These are phyloP conservation scores for Pseudomonodictys pantanalensis DNA, from an alignment of 495 filamentous ascomycete genomes.

Conservation along the genomic window DNA sequence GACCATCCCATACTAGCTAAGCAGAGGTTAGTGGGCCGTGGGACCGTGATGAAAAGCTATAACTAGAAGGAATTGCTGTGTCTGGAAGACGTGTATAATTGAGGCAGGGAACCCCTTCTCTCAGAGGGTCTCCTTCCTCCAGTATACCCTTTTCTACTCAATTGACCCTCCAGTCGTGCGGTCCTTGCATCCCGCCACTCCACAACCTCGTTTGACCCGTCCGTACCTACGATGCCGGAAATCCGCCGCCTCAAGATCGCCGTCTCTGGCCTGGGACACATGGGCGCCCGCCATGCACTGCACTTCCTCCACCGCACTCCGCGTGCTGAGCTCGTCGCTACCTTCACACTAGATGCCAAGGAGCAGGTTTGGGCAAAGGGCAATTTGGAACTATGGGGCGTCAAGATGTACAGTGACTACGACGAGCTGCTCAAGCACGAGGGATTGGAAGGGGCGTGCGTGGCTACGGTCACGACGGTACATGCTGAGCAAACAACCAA, in stretches of 20 bases:
- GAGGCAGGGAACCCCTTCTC: not conserved
- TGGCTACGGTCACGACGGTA: conserved; percentile 43
- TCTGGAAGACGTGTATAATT: not conserved
- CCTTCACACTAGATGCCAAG: conserved; percentile 38
- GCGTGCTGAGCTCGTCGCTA: conserved; percentile 42
- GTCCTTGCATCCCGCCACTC: not conserved
- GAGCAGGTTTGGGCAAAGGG: conserved; percentile 39
- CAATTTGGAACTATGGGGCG: conserved; percentile 39
- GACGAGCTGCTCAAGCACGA: conserved; percentile 45
- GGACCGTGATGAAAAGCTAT: too few species aligned
- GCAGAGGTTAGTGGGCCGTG: too few species aligned
- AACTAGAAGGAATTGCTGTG: too few species aligned
- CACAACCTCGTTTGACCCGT: not conserved
- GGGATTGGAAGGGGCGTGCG: conserved; percentile 41
- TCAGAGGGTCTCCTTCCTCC: not conserved
- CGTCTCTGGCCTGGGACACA: conserved; percentile 46
- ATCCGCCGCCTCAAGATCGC: conserved; percentile 40
- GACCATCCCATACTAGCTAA: too few species aligned
- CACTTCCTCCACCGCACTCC: conserved; percentile 43
- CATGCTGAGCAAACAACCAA: conserved; percentile 44
- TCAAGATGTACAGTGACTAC: conserved; percentile 41
- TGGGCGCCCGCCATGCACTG: conserved; percentile 44
- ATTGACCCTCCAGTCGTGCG: too few species aligned
- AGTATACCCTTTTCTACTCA: not conserved
- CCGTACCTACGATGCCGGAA: conserved; percentile 7